Percentiles rank a stretch among this genome's conserved stretches.
Conservation (phyloP, 176 grass and related monocot species). For the Carex kokanica region DNA sequence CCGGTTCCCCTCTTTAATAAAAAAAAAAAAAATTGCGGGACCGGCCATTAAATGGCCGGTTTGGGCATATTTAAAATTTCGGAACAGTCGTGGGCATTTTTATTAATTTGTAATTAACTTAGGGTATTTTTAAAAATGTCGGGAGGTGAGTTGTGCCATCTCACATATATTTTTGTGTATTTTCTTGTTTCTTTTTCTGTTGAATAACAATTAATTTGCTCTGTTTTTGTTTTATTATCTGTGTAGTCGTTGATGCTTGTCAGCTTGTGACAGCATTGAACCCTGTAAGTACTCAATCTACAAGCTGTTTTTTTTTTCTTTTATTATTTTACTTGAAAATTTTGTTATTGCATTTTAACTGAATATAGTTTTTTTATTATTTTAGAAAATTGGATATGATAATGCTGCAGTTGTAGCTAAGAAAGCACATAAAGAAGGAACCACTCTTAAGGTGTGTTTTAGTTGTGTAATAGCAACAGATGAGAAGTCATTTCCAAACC, state of each 20-base stretch:
- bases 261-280: slow-evolving; percentile 96
- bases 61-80: no score
- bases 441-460: slow-evolving; percentile 89
- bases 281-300: slow-evolving; percentile 66
- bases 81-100: no score
- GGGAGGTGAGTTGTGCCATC: slow-evolving; percentile 41
- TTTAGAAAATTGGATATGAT: slow-evolving; percentile 98
- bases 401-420: slow-evolving; percentile 95
- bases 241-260: slow-evolving; percentile 94
- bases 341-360: slow-evolving; percentile 16
- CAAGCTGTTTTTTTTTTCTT: background rate
- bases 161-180: background rate
- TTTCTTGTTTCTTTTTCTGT: background rate
- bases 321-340: slow-evolving; percentile 2
- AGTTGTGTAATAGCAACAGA: slow-evolving; percentile 14
- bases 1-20: no score
- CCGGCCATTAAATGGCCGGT: no score
- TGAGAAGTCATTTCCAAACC: background rate
- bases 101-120: no score
- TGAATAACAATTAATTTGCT: slow-evolving; percentile 24
- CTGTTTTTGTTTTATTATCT: slow-evolving; percentile 13
- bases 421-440: slow-evolving; percentile 99
- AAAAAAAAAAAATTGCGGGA: no score
- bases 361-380: slow-evolving; percentile 21
- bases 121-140: no score